Conservation (phyloP, 305 asterid species). For the Fraxinus angustifolia region DNA sequence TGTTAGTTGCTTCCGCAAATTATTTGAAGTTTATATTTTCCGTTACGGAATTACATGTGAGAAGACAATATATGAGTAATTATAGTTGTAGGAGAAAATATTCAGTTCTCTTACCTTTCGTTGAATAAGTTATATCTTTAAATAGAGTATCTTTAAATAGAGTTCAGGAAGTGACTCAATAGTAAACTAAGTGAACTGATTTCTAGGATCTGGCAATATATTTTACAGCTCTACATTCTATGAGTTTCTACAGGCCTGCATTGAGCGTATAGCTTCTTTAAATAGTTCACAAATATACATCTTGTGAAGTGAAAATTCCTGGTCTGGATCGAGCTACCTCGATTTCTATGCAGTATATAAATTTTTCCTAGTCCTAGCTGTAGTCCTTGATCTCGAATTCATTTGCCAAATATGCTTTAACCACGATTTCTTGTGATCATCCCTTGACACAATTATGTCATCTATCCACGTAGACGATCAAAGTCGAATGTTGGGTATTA, state of each 20-base stretch:
- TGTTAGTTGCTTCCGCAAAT: constrained; percentile 9
- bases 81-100: not conserved
- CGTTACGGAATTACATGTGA: not conserved
- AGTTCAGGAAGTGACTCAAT: not conserved
- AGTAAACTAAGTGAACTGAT: not conserved
- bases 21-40: not conserved
- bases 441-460: not conserved
- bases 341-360: not conserved
- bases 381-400: not conserved
- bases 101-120: not conserved
- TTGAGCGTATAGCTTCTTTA: not conserved
- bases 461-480: not conserved
- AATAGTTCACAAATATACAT: not conserved
- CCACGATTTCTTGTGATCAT: not conserved
- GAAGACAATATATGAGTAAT: not conserved
- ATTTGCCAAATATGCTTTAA: not conserved
- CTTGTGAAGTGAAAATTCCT: not conserved
- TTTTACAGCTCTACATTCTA: not conserved
- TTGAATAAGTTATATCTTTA: not conserved
- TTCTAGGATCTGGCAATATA: not conserved
- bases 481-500: not conserved
- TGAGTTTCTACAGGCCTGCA: not conserved
- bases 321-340: not conserved
- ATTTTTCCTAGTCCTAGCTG: not conserved
- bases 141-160: not conserved